phyloP scores from a whole-genome alignment of 306 rosid genomes.

The Acacia acuminata region DNA sequence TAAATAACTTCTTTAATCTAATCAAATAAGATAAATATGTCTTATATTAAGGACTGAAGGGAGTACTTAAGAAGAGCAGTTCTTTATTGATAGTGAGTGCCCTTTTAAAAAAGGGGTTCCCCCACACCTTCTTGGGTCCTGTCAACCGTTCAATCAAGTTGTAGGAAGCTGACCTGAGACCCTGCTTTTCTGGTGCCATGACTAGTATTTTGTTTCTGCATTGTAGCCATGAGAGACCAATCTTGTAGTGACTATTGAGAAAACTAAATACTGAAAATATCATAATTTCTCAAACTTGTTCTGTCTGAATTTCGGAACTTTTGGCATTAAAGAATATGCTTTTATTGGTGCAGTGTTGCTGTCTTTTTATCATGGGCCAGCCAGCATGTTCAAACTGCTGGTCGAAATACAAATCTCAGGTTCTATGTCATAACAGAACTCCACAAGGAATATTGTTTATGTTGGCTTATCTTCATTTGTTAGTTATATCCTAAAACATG shows the following conservation, averaged over 20 bases:
- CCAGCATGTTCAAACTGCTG: slow-evolving; percentile 36
- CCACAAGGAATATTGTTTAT: not conserved
- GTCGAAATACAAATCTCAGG: slow-evolving; percentile 49
- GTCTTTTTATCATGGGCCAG: slow-evolving; percentile 86
- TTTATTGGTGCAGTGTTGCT: slow-evolving; percentile 63
- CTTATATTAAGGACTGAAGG: no score
- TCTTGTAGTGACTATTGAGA: not conserved
- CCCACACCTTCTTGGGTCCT: not conserved
- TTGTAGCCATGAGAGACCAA: not conserved
- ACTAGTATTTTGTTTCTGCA: not conserved
- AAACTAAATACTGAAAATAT: slow-evolving; percentile 13
- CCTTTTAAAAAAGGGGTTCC: not conserved
- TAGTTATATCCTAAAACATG: slow-evolving; percentile 15
- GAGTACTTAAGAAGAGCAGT: not conserved
- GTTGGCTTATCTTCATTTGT: slow-evolving; percentile 6
- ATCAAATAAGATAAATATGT: no score
- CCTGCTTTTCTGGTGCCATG: not conserved
- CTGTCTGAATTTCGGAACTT: slow-evolving; percentile 1
- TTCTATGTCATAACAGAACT: slow-evolving; percentile 21
- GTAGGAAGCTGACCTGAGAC: not conserved
- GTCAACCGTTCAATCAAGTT: not conserved
- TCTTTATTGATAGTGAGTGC: not conserved
- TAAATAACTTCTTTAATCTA: no score
- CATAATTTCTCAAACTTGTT: not conserved
- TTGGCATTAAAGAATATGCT: not conserved